These are phyloP conservation scores for Sphaerulina vaccinii DNA, from an alignment of 2,329 filamentous ascomycete genomes.

Conservation along the genomic window DNA sequence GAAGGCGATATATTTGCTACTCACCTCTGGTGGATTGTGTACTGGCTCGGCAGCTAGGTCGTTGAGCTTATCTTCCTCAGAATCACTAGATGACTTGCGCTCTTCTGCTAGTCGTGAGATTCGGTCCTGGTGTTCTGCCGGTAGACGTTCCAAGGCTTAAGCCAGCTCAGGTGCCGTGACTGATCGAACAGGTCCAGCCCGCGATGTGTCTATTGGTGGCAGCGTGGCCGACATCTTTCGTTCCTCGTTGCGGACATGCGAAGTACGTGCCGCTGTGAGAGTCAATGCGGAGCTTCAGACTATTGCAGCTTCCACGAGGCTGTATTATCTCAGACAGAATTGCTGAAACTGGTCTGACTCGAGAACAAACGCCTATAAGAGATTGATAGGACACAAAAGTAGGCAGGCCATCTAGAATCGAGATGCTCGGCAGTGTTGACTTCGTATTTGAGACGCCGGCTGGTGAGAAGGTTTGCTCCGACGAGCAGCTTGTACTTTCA, in stretches of 20 bases:
- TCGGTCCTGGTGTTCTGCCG: neutral
- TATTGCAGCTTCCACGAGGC: neutral
- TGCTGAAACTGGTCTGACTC: no score
- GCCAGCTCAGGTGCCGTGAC: conserved; percentile 25
- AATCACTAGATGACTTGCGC: conserved; percentile 1
- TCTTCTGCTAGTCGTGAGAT: conserved; percentile 9
- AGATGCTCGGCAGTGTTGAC: no score
- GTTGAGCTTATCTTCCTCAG: conserved; percentile 13
- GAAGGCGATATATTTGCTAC: neutral
- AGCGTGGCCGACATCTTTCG: neutral
- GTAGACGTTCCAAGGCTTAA: conserved; percentile 13
- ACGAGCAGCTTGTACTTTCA: neutral
- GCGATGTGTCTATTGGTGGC: conserved; percentile 35
- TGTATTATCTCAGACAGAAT: no score
- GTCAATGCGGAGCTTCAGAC: neutral
- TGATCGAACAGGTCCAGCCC: conserved; percentile 28
- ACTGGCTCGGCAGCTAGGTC: conserved; percentile 11
- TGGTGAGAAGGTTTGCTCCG: neutral
- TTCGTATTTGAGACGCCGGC: neutral
- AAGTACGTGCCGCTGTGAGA: neutral
- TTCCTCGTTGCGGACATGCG: neutral
- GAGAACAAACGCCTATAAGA: no score
- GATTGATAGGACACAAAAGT: no score
- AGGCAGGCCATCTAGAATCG: no score
- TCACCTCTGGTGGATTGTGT: neutral